phyloP scores from a whole-genome alignment of 805 yeast species.

The Zygotorulaspora chibaensis region DNA sequence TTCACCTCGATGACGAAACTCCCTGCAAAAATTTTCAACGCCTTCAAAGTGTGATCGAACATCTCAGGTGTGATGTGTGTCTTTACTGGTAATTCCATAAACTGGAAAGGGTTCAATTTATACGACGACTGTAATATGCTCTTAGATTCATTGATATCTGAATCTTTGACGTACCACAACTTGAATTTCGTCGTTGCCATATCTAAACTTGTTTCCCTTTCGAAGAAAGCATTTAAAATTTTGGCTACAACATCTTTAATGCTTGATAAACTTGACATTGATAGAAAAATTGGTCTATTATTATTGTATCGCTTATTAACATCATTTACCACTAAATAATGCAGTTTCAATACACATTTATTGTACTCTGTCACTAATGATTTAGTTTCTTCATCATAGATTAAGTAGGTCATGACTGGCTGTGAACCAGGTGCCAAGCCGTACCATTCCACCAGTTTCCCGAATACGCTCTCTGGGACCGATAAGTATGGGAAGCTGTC shows the following conservation, averaged over 20 bases:
- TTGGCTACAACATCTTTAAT: slow-evolving; percentile 27
- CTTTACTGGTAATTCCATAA: slow-evolving; percentile 25
- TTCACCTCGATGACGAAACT: slow-evolving; percentile 37
- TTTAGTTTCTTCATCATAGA: slow-evolving; percentile 27
- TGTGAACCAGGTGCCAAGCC: slow-evolving; percentile 42
- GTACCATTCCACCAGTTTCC: slow-evolving; percentile 48
- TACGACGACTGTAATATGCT: slow-evolving; percentile 14
- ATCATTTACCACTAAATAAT: slow-evolving; percentile 27
- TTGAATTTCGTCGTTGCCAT: slow-evolving; percentile 15
- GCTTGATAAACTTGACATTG: slow-evolving; percentile 35
- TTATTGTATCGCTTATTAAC: slow-evolving; percentile 10
- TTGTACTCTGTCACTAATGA: slow-evolving; percentile 35
- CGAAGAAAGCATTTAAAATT: slow-evolving; percentile 20
- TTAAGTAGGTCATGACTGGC: slow-evolving; percentile 38
- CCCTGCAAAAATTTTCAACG: slow-evolving; percentile 19
- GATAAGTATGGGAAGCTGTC: slow-evolving; percentile 30
- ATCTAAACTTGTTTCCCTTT: slow-evolving; percentile 20
- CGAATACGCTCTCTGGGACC: slow-evolving; percentile 44
- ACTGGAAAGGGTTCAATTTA: slow-evolving; percentile 28
- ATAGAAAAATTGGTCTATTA: slow-evolving; percentile 27
- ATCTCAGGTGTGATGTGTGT: slow-evolving; percentile 24
- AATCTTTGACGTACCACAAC: slow-evolving; percentile 26
- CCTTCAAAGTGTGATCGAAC: slow-evolving; percentile 18
- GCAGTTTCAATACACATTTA: slow-evolving; percentile 37
- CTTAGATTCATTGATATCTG: slow-evolving; percentile 7